These are phyloP conservation scores for Jaltomata sinuosa DNA, from an alignment of 257 asterid genomes.

Conservation along the genomic window DNA sequence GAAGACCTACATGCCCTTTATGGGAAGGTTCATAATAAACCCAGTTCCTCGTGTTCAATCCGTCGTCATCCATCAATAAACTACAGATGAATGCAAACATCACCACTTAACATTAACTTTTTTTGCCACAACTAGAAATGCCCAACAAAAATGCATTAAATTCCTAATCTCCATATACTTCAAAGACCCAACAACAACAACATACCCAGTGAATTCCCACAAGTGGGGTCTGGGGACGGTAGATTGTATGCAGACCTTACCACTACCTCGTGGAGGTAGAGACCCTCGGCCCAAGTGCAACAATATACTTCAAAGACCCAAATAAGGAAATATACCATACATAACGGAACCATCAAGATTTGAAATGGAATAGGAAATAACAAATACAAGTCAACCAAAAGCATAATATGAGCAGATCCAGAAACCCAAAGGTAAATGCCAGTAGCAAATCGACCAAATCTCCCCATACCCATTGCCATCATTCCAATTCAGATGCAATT, in stretches of 20 bases:
- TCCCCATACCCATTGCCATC: background rate
- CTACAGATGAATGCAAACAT: slow-evolving; percentile 25
- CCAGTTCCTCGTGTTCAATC: slow-evolving; percentile 82
- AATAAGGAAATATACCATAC: background rate
- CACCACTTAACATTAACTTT: slow-evolving; percentile 10
- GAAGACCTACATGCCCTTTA: slow-evolving; percentile 66
- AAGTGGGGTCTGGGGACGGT: too few species aligned
- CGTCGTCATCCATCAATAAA: slow-evolving; percentile 68
- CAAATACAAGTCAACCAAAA: background rate
- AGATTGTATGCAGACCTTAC: too few species aligned
- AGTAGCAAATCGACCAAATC: background rate
- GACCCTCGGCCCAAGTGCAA: too few species aligned
- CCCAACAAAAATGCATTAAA: slow-evolving; percentile 1
- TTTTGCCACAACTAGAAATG: background rate
- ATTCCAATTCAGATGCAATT: slow-evolving; percentile 4
- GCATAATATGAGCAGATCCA: too few species aligned
- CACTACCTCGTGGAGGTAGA: too few species aligned
- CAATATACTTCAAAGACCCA: too few species aligned
- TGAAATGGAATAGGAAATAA: background rate
- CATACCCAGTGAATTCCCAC: too few species aligned
- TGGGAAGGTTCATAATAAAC: slow-evolving; percentile 78
- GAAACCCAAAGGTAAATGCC: too few species aligned
- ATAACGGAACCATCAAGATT: background rate
- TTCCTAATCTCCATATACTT: background rate
- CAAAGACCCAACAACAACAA: too few species aligned